Conservation (phyloP, 2,329 filamentous ascomycete species). For the Neophaeococcomyces aloes region DNA sequence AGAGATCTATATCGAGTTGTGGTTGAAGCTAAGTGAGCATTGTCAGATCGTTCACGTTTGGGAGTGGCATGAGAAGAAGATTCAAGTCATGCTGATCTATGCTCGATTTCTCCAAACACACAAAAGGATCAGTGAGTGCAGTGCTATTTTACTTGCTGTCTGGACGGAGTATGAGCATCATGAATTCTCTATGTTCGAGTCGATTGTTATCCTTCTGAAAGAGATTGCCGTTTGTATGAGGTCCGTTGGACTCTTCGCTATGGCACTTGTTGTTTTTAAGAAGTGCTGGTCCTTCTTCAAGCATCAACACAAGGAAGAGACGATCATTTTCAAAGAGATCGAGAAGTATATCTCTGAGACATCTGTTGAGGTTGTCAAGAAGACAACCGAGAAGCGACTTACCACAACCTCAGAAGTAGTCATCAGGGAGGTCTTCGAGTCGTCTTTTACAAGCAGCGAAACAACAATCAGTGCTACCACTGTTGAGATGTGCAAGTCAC, state of each 20-base stretch:
- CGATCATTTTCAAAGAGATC: slow-evolving; percentile 32
- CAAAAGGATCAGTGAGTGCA: slow-evolving; percentile 36
- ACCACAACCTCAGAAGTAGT: slow-evolving; percentile 33
- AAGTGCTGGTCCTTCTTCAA: slow-evolving; percentile 24
- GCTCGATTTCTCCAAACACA: slow-evolving; percentile 38
- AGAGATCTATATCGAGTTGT: slow-evolving; percentile 37
- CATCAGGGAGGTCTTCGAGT: slow-evolving; percentile 36
- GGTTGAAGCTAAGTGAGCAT: slow-evolving; percentile 41
- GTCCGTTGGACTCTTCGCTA: slow-evolving; percentile 34
- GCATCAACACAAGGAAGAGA: slow-evolving; percentile 21
- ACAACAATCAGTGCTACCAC: slow-evolving; percentile 29
- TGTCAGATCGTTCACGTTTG: slow-evolving; percentile 34
- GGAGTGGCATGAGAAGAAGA: slow-evolving; percentile 40
- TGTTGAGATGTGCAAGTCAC: slow-evolving; percentile 12
- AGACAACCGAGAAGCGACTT: slow-evolving; percentile 28
- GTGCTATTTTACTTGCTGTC: slow-evolving; percentile 35
- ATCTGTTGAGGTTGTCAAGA: slow-evolving; percentile 32
- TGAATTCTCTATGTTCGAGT: slow-evolving; percentile 31
- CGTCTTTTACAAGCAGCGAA: slow-evolving; percentile 30
- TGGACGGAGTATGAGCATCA: slow-evolving; percentile 42
- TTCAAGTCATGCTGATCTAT: slow-evolving; percentile 38
- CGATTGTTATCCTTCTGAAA: slow-evolving; percentile 28
- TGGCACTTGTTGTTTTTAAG: slow-evolving; percentile 41
- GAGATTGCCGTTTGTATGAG: slow-evolving; percentile 39
- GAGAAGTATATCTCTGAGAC: slow-evolving; percentile 35